phyloP scores from a whole-genome alignment of 148 eudicot species.

The Fagopyrum homotropicum region DNA sequence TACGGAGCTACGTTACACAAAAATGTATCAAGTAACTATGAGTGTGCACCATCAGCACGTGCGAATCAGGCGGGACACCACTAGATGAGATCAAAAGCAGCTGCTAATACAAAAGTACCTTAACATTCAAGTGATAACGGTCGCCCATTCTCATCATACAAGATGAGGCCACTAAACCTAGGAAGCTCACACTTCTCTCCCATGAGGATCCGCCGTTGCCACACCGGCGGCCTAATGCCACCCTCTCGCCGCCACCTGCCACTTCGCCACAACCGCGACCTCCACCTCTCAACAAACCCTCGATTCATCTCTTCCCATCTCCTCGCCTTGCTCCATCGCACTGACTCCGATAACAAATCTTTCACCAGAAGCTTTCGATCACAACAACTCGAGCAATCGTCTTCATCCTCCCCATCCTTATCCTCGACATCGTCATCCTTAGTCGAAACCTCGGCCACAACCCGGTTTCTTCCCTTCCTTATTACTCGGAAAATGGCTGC shows the following conservation, averaged over 20 bases:
- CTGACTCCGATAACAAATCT: constrained; percentile 32
- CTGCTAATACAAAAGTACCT: constrained; percentile 1
- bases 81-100: neutral
- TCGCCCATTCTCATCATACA: constrained; percentile 66
- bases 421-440: neutral
- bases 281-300: constrained; percentile 6
- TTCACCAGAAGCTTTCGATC: constrained; percentile 17
- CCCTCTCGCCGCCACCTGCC: constrained; percentile 12
- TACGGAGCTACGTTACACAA: too few relatives aligned
- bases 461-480: constrained; percentile 10
- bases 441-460: constrained; percentile 3
- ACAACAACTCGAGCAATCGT: neutral
- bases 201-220: constrained; percentile 90
- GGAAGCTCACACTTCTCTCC: constrained; percentile 83
- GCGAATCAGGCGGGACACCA: too few relatives aligned
- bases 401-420: too few relatives aligned
- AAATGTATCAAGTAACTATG: too few relatives aligned
- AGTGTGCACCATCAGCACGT: too few relatives aligned
- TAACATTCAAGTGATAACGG: constrained; percentile 21
- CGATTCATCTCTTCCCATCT: constrained; percentile 30
- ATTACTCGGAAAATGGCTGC: constrained; percentile 14
- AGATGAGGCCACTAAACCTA: constrained; percentile 67
- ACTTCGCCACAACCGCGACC: constrained; percentile 19
- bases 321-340: constrained; percentile 54
- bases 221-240: constrained; percentile 40